A percentile compares a stretch with the other conserved stretches of the same genome.
phyloP scores from a whole-genome alignment of 352 stramenopile genomes.

The Plasmopara viticola region DNA sequence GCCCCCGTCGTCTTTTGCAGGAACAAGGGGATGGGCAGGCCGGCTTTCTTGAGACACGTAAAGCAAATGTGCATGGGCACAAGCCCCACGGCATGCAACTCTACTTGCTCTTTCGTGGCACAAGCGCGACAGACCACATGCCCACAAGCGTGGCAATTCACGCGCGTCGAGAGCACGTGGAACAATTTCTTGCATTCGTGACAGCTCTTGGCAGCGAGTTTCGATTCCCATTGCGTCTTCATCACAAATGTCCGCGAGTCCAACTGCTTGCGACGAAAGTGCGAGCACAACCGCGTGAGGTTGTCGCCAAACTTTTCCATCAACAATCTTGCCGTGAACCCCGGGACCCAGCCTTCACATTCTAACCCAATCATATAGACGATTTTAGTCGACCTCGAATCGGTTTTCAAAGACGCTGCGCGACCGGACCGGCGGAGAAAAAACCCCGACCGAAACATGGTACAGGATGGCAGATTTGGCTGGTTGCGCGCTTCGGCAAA shows the following conservation, averaged over 20 bases:
- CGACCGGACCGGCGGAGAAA: constrained; percentile 30
- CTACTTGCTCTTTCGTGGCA: constrained; percentile 30
- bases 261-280: constrained; percentile 42
- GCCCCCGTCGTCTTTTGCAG: constrained; percentile 8
- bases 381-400: constrained; percentile 37
- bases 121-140: constrained; percentile 32
- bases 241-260: constrained; percentile 44
- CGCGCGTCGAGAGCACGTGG: constrained; percentile 32
- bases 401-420: constrained; percentile 6
- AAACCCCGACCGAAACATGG: constrained; percentile 50
- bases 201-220: constrained; percentile 26
- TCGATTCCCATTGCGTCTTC: constrained; percentile 38
- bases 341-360: constrained; percentile 25
- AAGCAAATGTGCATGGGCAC: constrained; percentile 39
- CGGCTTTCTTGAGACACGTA: constrained; percentile 24
- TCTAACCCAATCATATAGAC: constrained; percentile 50
- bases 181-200: constrained; percentile 30
- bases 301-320: constrained; percentile 45
- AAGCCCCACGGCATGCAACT: constrained; percentile 32
- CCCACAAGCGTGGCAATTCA: constrained; percentile 37
- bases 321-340: constrained; percentile 26
- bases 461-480: constrained; percentile 15
- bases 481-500: constrained; percentile 17
- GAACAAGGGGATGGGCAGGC: constrained; percentile 13
- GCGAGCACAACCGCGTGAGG: constrained; percentile 31